Evolutionary conservation across 345 rosid species (phyloP).

Genomic region (Eucalyptus tenuipes): DNA sequence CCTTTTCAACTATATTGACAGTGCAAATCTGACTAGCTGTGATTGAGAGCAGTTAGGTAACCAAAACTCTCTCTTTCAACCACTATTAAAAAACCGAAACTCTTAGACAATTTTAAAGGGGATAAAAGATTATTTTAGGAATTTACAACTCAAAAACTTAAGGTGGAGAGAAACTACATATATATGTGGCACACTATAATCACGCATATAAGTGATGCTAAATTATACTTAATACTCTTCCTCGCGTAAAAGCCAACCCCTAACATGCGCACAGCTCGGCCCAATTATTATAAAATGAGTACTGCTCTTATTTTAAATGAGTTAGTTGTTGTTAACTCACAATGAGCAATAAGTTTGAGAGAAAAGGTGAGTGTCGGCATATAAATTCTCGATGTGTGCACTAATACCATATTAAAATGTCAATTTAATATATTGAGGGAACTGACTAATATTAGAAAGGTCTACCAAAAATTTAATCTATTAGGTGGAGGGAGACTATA

Average conservation of each 20-base stretch:
- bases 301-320: background rate
- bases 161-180: background rate
- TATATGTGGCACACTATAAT: background rate
- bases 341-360: background rate
- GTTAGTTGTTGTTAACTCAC: background rate
- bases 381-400: background rate
- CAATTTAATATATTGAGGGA: background rate
- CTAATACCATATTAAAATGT: background rate
- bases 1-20: background rate
- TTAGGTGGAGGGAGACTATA: background rate
- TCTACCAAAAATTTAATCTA: background rate
- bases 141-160: background rate
- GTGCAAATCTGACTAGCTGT: background rate
- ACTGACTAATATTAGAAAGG: background rate
- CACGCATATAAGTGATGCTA: background rate
- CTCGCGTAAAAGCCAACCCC: background rate
- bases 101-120: background rate
- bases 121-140: background rate
- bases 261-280: background rate
- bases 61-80: background rate
- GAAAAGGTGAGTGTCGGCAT: background rate
- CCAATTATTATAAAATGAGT: background rate
- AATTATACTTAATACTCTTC: background rate
- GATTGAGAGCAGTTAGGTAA: background rate
- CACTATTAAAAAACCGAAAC: background rate